Base-by-base conservation (phyloP, 257 asterid genomes). In the Penstemon barbatus region DNA sequence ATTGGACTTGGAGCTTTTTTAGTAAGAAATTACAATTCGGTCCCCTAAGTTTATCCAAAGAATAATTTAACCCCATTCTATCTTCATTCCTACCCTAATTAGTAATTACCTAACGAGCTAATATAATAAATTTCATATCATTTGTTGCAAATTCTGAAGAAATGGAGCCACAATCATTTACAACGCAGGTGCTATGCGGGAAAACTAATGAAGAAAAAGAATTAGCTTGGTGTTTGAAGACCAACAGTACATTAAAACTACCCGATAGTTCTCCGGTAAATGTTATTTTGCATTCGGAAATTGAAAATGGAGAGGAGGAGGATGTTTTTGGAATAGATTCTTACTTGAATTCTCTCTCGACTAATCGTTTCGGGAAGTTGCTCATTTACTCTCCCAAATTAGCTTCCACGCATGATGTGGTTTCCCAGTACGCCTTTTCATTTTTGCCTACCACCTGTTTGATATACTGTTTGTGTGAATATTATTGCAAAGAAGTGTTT, bases 401-500 rank as follows among this genome's bases (percentile, higher is more conserved):
- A 72, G 64, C 84, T 42, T 93, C 99, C 48, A 93, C 99, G 25
- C 96, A 88, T 38, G 97, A 88, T 39, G 84, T 93, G 42, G 88
- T 90, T 72, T 77, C 95, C 1, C 79, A 68, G 99, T 93, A 79
- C 71, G 85, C 5, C 33, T 70, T 59, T 12, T 8, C 0, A n/a
- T n/a, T 67, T 52, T 61, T 46, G 38, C 4, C 55, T 60, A 42
- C 51, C 40, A 50, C 13, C 15, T 59, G 71, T 44, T 71, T 74
- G 57, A 40, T 61, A 55, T 11, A 42, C 19, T 12, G 63, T 46
- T 49, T 67, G 19, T 50, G 70, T 53, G 57, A 50, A 62, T 41
- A 18, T 10, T 65, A 37, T 51, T 63, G 56, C 63, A 13, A 61
- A 57, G 44, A 13, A 25, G 33, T 25, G 1, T 25, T 25, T 25